Conservation (phyloP, 2,329 filamentous ascomycete genomes). For the Penicillium sp. region DNA sequence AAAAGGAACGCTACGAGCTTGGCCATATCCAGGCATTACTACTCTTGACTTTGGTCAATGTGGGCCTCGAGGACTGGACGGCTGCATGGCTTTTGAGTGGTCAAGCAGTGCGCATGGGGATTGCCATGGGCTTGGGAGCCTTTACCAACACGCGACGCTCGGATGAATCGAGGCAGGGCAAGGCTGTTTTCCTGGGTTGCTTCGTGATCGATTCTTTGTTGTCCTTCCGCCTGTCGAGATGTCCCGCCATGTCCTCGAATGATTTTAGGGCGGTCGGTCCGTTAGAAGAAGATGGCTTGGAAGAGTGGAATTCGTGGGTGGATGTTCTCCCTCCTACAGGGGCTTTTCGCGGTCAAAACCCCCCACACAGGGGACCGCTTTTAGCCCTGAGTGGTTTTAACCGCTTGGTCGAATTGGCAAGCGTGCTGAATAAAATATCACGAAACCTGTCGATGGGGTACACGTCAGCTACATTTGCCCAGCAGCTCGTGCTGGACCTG, state of each 20-base stretch:
- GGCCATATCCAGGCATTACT: conserved; percentile 47
- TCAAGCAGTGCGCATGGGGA: conserved; percentile 50
- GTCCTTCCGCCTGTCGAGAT: conserved; percentile 47
- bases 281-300: conserved; percentile 64
- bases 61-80: conserved; percentile 47
- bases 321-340: conserved; percentile 43
- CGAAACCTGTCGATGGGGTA: conserved; percentile 30
- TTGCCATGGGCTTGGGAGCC: conserved; percentile 37
- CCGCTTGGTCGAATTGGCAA: conserved; percentile 45
- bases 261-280: conserved; percentile 50
- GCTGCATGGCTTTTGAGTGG: conserved; percentile 56
- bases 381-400: conserved; percentile 55
- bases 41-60: conserved; percentile 50
- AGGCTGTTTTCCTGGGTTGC: conserved; percentile 52
- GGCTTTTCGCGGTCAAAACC: conserved; percentile 26
- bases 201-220: conserved; percentile 55
- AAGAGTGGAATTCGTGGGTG: conserved; percentile 72
- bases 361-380: conserved; percentile 39
- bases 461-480: conserved; percentile 31
- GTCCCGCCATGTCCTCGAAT: conserved; percentile 47
- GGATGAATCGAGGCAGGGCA: conserved; percentile 35
- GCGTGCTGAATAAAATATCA: conserved; percentile 36
- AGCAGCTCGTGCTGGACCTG: conserved; percentile 37
- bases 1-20: conserved; percentile 40
- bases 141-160: conserved; percentile 28